Base-by-base conservation (phyloP, 2,329 filamentous ascomycete species). In the Scorias spongiosa region DNA sequence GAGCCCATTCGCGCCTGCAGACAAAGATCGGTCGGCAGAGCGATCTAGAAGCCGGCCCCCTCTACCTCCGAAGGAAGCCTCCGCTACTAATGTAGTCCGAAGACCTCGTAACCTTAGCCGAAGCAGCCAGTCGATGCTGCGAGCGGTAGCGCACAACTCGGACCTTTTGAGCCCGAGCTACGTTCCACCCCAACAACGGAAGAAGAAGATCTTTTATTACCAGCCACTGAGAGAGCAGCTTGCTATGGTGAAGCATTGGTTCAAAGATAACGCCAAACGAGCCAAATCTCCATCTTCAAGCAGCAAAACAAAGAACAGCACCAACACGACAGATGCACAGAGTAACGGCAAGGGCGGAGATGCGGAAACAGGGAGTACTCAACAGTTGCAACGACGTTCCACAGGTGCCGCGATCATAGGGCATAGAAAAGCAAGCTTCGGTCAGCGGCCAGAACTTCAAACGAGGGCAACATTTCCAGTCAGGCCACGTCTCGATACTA, bases 11-110 rank as follows among this genome's bases (percentile, higher is more conserved):
- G 78, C 78, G 2, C 82, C 85, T 0, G 69, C 89, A 36, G 84
- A 91, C 56, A 89, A 89, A 57, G 69, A 82, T 43, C 75, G 84
- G 29, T 88, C 82, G 14, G 74, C 74, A 17, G 87, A 84, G 55
- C 86, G 86, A 10, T 87, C 85, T 28, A 71, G 81, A 47, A 79
- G 83, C 48, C 78, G 84, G 40, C 81, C 88, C 5, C 70, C 84
- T 36, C 84, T 83, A 9, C 89, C 89, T 37, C 87, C 89, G 2
- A 95, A 95, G 60, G 88, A 95, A 51, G 79, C 47, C 39, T 45
- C 26, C 36, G 40, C 32, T 15, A 41, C 49, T 10, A 46, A 78
- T 49, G 78, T 83, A 46, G 32, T 15, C 15, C 72, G 81, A 53
- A 48, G 54, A 83, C 84, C 51, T 73, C 49, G 58, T 36, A 52